These are phyloP conservation scores for Pythium biforme DNA, from an alignment of 352 stramenopile genomes.

Conservation along the genomic window DNA sequence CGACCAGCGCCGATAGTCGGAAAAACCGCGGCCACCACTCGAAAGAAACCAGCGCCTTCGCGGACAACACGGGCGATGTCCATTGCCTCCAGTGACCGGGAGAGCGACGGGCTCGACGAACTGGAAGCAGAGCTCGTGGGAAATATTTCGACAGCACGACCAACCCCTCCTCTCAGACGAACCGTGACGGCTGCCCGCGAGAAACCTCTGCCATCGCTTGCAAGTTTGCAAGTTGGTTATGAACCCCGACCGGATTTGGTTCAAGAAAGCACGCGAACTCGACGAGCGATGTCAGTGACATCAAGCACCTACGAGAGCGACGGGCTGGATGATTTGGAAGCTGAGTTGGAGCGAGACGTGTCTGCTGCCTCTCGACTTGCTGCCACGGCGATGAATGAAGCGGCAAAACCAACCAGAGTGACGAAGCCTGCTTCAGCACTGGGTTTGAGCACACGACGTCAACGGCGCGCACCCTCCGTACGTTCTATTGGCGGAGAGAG, in stretches of 20 bases:
- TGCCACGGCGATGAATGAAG: neutral
- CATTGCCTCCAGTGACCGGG: slow-evolving; percentile 23
- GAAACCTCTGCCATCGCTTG: too few relatives aligned
- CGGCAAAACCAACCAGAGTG: neutral
- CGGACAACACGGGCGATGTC: slow-evolving; percentile 13
- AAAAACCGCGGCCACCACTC: too few relatives aligned
- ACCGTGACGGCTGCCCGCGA: too few relatives aligned
- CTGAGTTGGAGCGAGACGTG: slow-evolving; percentile 28
- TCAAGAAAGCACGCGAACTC: neutral
- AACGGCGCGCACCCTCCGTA: neutral
- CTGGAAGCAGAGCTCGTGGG: slow-evolving; percentile 61
- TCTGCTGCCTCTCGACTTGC: neutral
- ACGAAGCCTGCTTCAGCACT: neutral
- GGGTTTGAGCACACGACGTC: neutral
- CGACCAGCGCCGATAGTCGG: too few relatives aligned
- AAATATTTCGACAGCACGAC: too few relatives aligned
- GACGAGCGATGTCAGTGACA: neutral
- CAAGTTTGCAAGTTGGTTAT: too few relatives aligned
- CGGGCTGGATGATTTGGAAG: slow-evolving; percentile 44
- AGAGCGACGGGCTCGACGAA: slow-evolving; percentile 34
- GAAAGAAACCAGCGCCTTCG: too few relatives aligned
- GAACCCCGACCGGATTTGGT: too few relatives aligned
- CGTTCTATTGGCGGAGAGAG: slow-evolving; percentile 6
- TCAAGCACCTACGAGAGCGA: slow-evolving; percentile 24
- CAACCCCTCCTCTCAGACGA: too few relatives aligned